phyloP scores from a whole-genome alignment of 352 stramenopile genomes.

The Phytopythium sindhum region DNA sequence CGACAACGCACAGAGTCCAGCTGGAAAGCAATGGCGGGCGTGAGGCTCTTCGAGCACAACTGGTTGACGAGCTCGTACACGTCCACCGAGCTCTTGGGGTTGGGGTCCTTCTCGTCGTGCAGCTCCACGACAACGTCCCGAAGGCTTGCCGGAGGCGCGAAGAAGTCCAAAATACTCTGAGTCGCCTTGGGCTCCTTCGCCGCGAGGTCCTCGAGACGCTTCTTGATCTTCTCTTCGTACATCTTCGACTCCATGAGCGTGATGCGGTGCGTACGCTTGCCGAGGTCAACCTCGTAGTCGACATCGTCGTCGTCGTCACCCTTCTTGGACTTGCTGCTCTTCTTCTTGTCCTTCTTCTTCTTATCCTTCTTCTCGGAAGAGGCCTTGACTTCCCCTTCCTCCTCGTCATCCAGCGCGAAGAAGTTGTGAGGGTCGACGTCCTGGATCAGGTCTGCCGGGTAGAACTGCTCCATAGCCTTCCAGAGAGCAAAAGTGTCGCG shows the following conservation, averaged over 20 bases:
- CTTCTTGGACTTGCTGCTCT: conserved; percentile 59
- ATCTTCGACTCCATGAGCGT: conserved; percentile 97
- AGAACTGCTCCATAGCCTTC: conserved; percentile 85
- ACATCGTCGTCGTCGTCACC: conserved; percentile 67
- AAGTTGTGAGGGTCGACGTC: conserved; percentile 95
- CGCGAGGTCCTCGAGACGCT: conserved; percentile 86
- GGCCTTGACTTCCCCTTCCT: conserved; percentile 28
- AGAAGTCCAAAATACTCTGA: conserved; percentile 75
- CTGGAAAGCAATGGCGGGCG: conserved; percentile 87
- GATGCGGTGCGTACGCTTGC: conserved; percentile 90
- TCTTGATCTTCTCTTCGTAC: conserved; percentile 97
- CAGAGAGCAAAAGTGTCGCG: conserved; percentile 96
- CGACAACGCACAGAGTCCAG: conserved; percentile 86
- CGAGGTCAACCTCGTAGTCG: conserved; percentile 61
- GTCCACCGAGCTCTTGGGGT: conserved; percentile 59
- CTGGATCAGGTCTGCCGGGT: conserved; percentile 73
- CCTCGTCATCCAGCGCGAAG: conserved; percentile 76
- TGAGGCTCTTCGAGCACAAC: conserved; percentile 51
- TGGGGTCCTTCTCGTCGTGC: conserved; percentile 39
- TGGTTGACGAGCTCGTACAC: conserved; percentile 71
- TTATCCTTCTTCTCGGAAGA: conserved; percentile 47
- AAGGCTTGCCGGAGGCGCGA: conserved; percentile 62
- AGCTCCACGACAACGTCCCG: conserved; percentile 59
- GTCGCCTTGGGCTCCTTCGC: conserved; percentile 88
- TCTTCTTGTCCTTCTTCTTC: conserved; percentile 60